Conservation (phyloP, 306 rosid species). For the Medicago arabica region DNA sequence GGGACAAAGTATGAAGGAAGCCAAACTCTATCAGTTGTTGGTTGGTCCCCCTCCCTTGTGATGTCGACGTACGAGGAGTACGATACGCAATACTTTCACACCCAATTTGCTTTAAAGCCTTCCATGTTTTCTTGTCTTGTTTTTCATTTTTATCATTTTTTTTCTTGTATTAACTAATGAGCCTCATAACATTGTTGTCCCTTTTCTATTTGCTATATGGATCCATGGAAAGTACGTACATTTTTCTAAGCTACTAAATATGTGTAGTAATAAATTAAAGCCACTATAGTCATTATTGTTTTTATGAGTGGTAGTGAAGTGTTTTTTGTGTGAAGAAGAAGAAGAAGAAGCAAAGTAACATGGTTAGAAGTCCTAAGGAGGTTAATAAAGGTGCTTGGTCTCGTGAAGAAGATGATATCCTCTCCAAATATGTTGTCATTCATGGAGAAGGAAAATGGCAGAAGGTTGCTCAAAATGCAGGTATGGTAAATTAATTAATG, state of each 20-base stretch:
- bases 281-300: slow-evolving; percentile 14
- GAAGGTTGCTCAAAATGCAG: slow-evolving; percentile 51
- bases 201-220: neutral
- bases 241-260: slow-evolving; percentile 22
- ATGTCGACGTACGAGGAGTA: slow-evolving; percentile 22
- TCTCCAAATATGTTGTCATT: slow-evolving; percentile 45
- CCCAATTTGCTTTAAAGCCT: neutral
- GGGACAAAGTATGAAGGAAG: neutral
- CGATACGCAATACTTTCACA: slow-evolving; percentile 14
- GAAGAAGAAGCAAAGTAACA: slow-evolving; percentile 11
- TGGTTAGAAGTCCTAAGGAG: slow-evolving; percentile 43
- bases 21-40: slow-evolving; percentile 13
- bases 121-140: neutral
- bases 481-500: neutral
- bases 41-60: slow-evolving; percentile 31
- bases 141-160: neutral
- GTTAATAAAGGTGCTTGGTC: slow-evolving; percentile 55
- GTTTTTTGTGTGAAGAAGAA: neutral
- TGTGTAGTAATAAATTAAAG: slow-evolving; percentile 1
- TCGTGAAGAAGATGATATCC: slow-evolving; percentile 49
- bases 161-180: neutral
- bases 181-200: slow-evolving; percentile 11
- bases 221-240: slow-evolving; percentile 19
- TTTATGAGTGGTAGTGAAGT: neutral
- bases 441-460: slow-evolving; percentile 57